Evolutionary conservation across 2,329 filamentous ascomycete genomes (phyloP), one percentile per base, ranked within the genome.

Genomic region (Coniochaeta hoffmannii): DNA sequence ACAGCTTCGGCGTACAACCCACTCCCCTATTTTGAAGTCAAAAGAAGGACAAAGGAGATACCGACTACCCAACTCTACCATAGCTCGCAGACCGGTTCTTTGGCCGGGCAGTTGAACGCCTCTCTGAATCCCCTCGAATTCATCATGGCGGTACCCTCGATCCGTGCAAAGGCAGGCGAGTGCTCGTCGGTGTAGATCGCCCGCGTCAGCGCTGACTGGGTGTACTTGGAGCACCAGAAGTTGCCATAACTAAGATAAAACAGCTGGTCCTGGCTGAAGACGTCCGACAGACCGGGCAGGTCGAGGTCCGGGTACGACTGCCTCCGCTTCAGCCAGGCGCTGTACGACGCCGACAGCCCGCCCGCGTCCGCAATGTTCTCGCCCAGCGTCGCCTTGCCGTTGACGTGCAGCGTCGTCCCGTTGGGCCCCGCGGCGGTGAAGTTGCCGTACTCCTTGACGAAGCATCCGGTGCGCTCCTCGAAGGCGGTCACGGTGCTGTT

Each of bases 281-380:
- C 61, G 4, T 81, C 76, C 26, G 26, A 31, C 7, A 89, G 66
- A 0, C 86, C 86, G 0, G 84, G 85, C 15, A 89, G 74, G 36
- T 75, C 66, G 63, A 75, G 63, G 56, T 79, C 78, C 0, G 79
- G 73, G n/a, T 73, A 75, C 35, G 76, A 69, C 2, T 72, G 67
- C 31, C 81, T 77, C 11, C 77, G 76, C 59, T 78, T 79, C 65
- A 83, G 79, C 86, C 86, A 90, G 0, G 85, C 85, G 24, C 77
- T 73, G 64, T 81, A 89, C 0, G 84, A 76, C 0, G 84, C 81
- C 8, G 78, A 75, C 0, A 89, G 65, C 14, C 86, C 87, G 15
- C 85, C 86, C 1, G 86, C 82, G 66, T 89, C 87, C 1, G 86
- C 85, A 63, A 89, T 85, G 64, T 89, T 89, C 70, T 89, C 87